Base-by-base conservation (phyloP, 2,329 filamentous ascomycete genomes). In the Aspergillus sp. region DNA sequence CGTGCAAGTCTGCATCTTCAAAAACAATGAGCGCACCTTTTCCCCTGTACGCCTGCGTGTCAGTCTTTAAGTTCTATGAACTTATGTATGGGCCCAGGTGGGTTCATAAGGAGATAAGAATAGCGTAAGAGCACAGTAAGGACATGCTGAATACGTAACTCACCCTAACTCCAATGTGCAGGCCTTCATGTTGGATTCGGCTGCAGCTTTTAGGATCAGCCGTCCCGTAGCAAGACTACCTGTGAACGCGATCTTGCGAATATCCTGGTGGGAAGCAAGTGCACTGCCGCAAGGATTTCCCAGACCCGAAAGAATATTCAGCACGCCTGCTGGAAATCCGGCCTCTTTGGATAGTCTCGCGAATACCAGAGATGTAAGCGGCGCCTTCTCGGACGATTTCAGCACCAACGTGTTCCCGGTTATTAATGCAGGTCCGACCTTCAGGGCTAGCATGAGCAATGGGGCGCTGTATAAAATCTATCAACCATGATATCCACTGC, bases 261-360 rank as follows among this genome's bases (percentile, higher is more conserved):
- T 46, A 2, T 47, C 42, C 33, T 46, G 48, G 38, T 44, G 48
- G 9, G 39, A 19, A 19, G 53, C 47, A n/a, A 58, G 44, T 0
- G 52, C 34, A 3, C 46, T 47, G 8, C 59, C 61, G 54, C 85
- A 82, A 5, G 41, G 29, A 40, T 71, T 69, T 30, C 81, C 76
- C 58, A 82, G 80, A 3, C 86, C 73, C 5, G 76, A 76, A 42
- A 81, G 57, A 3, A 81, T 72, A 49, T 73, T 78, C 45, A 81
- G 66, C 6, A 76, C 75, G 10, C 52, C 50, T 0, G 46, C 34
- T 1, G 52, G 50, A 26, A 52, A 43, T 1, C 48, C 44, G 5
- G 49, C 49, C 10, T 48, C 40, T 3, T 46, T 10, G 33, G 34
- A 35, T 5, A 46, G 40, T 2, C 19, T 8, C 4, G 30, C 46